Evolutionary conservation across 129 eudicot species (phyloP), one percentile per base, ranked within the genome.

Genomic region (Chrysanthemum seticuspe): DNA sequence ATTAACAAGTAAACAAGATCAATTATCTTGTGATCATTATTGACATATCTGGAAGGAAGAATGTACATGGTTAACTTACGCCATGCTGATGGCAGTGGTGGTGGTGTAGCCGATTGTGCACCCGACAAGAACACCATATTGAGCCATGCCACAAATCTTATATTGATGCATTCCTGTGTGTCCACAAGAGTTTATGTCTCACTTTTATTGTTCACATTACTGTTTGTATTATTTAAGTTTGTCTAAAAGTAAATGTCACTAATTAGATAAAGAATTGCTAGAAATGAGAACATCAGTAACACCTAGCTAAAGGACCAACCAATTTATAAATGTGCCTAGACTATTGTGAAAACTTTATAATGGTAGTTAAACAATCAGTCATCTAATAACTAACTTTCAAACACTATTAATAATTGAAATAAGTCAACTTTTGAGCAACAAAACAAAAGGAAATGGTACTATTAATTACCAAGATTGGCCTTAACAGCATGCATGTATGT

Each of bases 51-150:
- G 0, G 36, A 69, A 34, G 40, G 0, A 68, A 52, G 34, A 31
- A 68, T 68, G 5, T 50, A 31, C 9, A 21, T 16, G 31, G 13
- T 7, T 2, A 72, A n/a, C 95, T 80, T 79, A 85, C 91, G 76
- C 86, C 87, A 88, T 81, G 80, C 96, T 88, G 14, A 77, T 86
- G 10, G 96, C 75, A 64, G 91, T 68, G 7, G 96, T 84, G 74
- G 87, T 86, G 34, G 91, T 79, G 73, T 86, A 88, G 52, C 91
- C 96, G 58, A 88, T 69, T 21, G 80, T 67, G 12, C 61, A 31
- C 25, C 96, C 91, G 29, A 74, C 44, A 21, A 88, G 76, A 34
- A 61, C 79, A 52, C 78, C 56, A 53, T 88, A 86, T 54, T 83
- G 96, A 71, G 82, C 88, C 10, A 84, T 12, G 0, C 80, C 89